phyloP scores from a whole-genome alignment of 2,329 filamentous ascomycete species.

The Nemania abortiva region DNA sequence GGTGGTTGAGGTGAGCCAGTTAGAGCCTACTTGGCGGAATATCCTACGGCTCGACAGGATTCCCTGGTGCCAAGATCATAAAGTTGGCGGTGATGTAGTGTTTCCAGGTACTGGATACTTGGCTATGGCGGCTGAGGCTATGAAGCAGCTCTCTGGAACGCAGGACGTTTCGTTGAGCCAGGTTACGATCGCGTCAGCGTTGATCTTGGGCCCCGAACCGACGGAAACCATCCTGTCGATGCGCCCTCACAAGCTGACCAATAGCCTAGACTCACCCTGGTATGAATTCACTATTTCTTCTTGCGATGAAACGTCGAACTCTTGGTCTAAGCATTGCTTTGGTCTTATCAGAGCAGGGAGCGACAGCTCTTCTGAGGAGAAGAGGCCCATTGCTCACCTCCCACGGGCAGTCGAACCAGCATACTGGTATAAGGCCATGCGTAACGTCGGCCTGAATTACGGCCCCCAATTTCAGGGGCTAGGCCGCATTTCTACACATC shows the following conservation, averaged over 20 bases:
- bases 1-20: slow-evolving; percentile 47
- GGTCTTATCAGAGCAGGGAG: slow-evolving; percentile 14
- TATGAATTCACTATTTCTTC: slow-evolving; percentile 25
- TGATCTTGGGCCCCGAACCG: slow-evolving; percentile 2
- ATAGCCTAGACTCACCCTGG: slow-evolving; percentile 17
- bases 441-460: slow-evolving; percentile 23
- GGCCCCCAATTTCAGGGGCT: slow-evolving; percentile 27
- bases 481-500: slow-evolving; percentile 3
- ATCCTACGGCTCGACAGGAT: slow-evolving; percentile 54
- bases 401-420: slow-evolving; percentile 3
- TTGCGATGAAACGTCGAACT: slow-evolving; percentile 5
- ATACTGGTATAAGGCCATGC: slow-evolving; percentile 28
- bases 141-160: slow-evolving; percentile 40
- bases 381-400: slow-evolving; percentile 6
- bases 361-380: background rate
- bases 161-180: slow-evolving; percentile 6
- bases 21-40: slow-evolving; percentile 58
- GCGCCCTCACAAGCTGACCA: slow-evolving; percentile 20
- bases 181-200: slow-evolving; percentile 5
- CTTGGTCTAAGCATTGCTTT: slow-evolving; percentile 27
- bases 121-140: slow-evolving; percentile 58
- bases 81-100: slow-evolving; percentile 54
- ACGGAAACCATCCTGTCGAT: slow-evolving; percentile 17
- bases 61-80: slow-evolving; percentile 61
- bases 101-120: slow-evolving; percentile 60